Evolutionary conservation across 148 eudicot species (phyloP), one percentile per base, ranked within the genome.

Genomic region (Arbutus unedo): DNA sequence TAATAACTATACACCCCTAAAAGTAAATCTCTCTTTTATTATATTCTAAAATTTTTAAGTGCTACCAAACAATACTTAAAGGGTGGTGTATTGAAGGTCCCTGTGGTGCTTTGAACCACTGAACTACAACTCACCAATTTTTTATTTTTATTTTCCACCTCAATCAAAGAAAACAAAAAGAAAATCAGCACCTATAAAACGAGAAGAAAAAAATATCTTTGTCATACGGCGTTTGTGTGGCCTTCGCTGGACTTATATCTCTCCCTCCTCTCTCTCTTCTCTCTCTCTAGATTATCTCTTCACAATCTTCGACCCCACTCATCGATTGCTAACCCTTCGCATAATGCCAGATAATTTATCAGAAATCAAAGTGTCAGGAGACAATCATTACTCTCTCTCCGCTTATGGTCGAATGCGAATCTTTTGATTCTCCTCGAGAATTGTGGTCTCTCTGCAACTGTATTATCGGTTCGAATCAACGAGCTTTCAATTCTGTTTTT

Each of bases 261-360:
- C 10, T 15, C 74, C 21, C 43, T 45, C 77, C 82, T 64, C 55
- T 3, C 72, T 3, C 82, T 44, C 85, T 55, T 82, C n/a, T 83
- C 83, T 88, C 90, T 86, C 90, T 84, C 86, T 86, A 78, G 80
- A 83, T 88, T 88, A 82, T 88, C 87, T 89, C 83, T 76, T 87
- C 81, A 41, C 76, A 67, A 50, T 81, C 86, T 81, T 83, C 83
- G 49, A 78, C 78, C 85, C 48, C 54, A 62, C 66, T 67, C 66
- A 51, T 54, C 71, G 43, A 76, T 60, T 66, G 59, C 73, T 4
- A 44, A 4, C 72, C 56, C 77, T 73, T 59, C 82, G 15, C 75
- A 45, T n/a, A 73, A 74, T 79, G 78, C 64, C 82, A 31, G 54
- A 54, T 60, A 66, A n/a, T 15, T 77, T 82, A 55, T 23, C 64